Conservation (phyloP, 176 grass and related monocot species). For the Oryza glumipatula region DNA sequence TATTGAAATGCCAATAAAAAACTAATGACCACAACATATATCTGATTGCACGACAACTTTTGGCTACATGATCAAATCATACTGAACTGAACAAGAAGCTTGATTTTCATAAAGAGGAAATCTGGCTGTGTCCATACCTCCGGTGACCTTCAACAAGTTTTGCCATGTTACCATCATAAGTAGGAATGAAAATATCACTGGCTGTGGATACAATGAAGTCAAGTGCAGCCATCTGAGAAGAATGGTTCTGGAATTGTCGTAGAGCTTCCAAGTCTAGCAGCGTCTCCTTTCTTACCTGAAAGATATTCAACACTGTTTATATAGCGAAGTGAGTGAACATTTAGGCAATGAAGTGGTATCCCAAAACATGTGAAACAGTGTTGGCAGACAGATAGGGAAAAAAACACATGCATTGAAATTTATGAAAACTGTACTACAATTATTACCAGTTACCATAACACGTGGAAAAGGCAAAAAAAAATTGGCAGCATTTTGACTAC, state of each 20-base stretch:
- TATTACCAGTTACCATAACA: constrained; percentile 18
- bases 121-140: constrained; percentile 51
- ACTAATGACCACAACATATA: not conserved
- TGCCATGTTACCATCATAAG: constrained; percentile 94
- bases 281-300: constrained; percentile 93
- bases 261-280: constrained; percentile 65
- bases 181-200: constrained; percentile 89
- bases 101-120: constrained; percentile 36
- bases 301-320: constrained; percentile 39
- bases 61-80: not conserved
- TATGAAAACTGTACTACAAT: constrained; percentile 9
- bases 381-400: not conserved
- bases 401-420: constrained; percentile 13
- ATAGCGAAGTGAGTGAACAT: not conserved
- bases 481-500: not conserved
- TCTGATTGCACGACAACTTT: not conserved
- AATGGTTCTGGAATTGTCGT: constrained; percentile 86
- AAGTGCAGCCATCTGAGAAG: constrained; percentile 96
- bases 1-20: constrained; percentile 15
- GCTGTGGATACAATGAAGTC: constrained; percentile 94
- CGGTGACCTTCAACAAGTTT: constrained; percentile 91
- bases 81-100: constrained; percentile 20
- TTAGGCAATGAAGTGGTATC: not conserved
- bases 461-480: not conserved
- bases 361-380: not conserved